phyloP scores from a whole-genome alignment of 768 basidiomycete genomes.

The Hericium rajendrae region DNA sequence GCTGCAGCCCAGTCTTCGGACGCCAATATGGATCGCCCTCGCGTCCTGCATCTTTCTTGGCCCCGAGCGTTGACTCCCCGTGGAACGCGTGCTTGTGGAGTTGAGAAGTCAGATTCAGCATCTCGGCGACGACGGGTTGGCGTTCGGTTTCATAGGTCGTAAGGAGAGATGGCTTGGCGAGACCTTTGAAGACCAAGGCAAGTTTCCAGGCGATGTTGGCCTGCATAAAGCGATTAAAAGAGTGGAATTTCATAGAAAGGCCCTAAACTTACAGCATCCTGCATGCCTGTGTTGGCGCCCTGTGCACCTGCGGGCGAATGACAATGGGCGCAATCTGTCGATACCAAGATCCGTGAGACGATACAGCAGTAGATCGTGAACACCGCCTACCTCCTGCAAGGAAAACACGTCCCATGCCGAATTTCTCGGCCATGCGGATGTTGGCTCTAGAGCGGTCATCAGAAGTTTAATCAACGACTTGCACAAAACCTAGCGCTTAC shows the following conservation, averaged over 20 bases:
- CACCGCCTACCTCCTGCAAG: constrained; percentile 33
- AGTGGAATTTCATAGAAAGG: neutral
- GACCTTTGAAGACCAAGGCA: constrained; percentile 20
- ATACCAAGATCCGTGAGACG: neutral
- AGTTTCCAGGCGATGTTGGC: constrained; percentile 25
- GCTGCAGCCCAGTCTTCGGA: constrained; percentile 24
- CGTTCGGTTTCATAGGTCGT: constrained; percentile 21
- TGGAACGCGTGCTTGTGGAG: constrained; percentile 20
- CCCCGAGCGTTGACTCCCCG: constrained; percentile 15
- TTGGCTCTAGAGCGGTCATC: constrained; percentile 27
- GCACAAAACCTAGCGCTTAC: neutral
- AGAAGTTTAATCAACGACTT: neutral
- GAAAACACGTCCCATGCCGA: constrained; percentile 35
- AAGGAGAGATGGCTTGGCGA: constrained; percentile 18
- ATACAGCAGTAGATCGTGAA: neutral
- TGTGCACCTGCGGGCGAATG: constrained; percentile 35
- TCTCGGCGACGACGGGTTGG: constrained; percentile 19
- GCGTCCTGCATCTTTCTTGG: neutral
- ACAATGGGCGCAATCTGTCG: constrained; percentile 38
- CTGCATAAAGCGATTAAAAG: constrained; percentile 2
- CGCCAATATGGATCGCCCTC: neutral
- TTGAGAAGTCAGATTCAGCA: constrained; percentile 26
- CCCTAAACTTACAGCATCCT: constrained; percentile 16
- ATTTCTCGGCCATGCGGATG: constrained; percentile 37
- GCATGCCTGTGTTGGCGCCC: constrained; percentile 22